Evolutionary conservation across 164 flowering plant species (phyloP).

Genomic region (Saururus chinensis): DNA sequence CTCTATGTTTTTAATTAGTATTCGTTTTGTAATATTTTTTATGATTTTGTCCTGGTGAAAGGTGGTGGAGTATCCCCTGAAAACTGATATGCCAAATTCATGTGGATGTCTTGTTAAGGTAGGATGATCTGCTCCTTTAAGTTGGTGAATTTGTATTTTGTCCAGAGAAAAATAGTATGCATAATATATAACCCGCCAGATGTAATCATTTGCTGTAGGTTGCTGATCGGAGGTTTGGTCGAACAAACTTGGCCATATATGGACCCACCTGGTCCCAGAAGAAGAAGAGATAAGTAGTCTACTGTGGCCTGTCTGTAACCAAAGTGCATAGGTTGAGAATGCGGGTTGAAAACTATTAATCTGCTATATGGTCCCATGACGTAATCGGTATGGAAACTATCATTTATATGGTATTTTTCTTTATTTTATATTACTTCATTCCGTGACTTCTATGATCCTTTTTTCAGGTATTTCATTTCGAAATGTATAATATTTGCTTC

Average conservation of each 20-base stretch:
- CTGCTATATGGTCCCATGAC: no score
- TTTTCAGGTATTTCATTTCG: no score
- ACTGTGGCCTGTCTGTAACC: neutral
- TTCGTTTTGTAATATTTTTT: neutral
- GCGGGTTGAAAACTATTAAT: neutral
- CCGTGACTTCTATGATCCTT: no score
- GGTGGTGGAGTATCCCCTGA: constrained; percentile 80
- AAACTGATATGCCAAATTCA: constrained; percentile 65
- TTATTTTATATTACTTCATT: no score
- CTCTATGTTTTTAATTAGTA: neutral
- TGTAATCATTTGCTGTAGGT: constrained; percentile 38
- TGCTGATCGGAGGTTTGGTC: constrained; percentile 77
- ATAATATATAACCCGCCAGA: neutral
- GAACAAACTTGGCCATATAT: constrained; percentile 84
- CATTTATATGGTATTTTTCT: no score
- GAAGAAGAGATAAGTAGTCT: constrained; percentile 17
- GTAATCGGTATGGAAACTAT: no score
- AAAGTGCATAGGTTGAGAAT: neutral
- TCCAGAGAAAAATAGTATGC: no score
- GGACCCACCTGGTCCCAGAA: constrained; percentile 89
- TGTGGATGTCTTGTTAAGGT: constrained; percentile 81
- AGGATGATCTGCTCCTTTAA: neutral
- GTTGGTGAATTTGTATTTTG: neutral
- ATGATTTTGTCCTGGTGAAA: constrained; percentile 7
- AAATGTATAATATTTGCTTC: no score